These are phyloP conservation scores for Vaccinium corymbosum DNA, from an alignment of 148 eudicot species.

Conservation along the genomic window DNA sequence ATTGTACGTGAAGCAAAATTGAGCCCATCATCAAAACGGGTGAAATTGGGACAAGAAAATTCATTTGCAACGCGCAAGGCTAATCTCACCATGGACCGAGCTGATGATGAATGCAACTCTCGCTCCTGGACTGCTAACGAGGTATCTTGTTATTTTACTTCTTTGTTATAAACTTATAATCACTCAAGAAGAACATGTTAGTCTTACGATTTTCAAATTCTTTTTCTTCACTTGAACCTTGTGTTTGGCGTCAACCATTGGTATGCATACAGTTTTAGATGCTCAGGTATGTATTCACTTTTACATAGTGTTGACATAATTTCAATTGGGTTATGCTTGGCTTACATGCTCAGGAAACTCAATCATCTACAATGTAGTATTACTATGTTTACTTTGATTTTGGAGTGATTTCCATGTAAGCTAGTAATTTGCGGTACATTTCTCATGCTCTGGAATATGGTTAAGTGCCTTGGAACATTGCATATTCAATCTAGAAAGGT, in stretches of 20 bases:
- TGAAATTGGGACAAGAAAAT: slow-evolving; percentile 58
- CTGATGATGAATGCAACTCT: slow-evolving; percentile 45
- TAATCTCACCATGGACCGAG: slow-evolving; percentile 33
- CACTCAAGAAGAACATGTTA: neutral
- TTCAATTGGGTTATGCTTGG: neutral
- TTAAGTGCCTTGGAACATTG: neutral
- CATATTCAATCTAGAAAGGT: neutral
- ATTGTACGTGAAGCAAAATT: slow-evolving; percentile 60
- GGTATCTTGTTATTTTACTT: slow-evolving; percentile 36
- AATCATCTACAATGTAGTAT: neutral
- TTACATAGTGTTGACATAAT: neutral
- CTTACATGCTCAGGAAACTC: neutral
- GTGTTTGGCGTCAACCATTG: neutral
- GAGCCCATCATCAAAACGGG: slow-evolving; percentile 66
- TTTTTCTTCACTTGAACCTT: neutral
- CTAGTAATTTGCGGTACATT: neutral
- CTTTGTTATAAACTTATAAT: neutral
- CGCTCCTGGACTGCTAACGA: slow-evolving; percentile 28
- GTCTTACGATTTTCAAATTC: neutral
- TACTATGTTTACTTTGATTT: neutral
- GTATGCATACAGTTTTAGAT: neutral
- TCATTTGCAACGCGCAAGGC: slow-evolving; percentile 27
- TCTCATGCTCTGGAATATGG: neutral
- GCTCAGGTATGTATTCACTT: neutral
- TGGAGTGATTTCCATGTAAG: neutral